Evolutionary conservation across 2,329 filamentous ascomycete species (phyloP).

Genomic region (Claviceps quebecensis): DNA sequence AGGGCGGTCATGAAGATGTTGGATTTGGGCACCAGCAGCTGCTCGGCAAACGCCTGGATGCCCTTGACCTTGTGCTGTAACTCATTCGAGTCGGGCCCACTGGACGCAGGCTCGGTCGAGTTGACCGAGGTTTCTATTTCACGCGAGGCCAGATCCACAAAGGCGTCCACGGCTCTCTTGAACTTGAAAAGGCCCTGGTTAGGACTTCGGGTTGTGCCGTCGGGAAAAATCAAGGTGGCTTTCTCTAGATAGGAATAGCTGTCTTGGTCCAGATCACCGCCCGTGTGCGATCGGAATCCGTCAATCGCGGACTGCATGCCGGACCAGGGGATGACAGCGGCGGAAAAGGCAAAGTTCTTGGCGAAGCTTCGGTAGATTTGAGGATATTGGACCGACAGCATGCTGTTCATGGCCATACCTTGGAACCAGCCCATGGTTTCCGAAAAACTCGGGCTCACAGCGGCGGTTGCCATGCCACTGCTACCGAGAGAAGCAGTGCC

Average conservation of each 20-base stretch:
- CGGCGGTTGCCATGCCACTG: slow-evolving; percentile 38
- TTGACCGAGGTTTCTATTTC: slow-evolving; percentile 33
- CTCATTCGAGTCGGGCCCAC: slow-evolving; percentile 11
- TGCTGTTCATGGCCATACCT: slow-evolving; percentile 86
- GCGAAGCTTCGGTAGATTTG: slow-evolving; percentile 77
- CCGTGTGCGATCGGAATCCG: slow-evolving; percentile 63
- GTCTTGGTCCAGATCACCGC: slow-evolving; percentile 73
- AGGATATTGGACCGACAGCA: slow-evolving; percentile 85
- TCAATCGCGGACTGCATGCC: slow-evolving; percentile 72
- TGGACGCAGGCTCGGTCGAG: slow-evolving; percentile 13
- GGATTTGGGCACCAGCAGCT: slow-evolving; percentile 69
- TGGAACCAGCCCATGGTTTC: slow-evolving; percentile 87
- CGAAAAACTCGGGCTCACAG: slow-evolving; percentile 68
- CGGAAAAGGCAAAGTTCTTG: slow-evolving; percentile 88
- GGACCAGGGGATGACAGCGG: slow-evolving; percentile 72
- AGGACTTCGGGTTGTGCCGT: slow-evolving; percentile 36
- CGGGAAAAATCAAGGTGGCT: slow-evolving; percentile 56
- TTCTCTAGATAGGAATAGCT: slow-evolving; percentile 64
- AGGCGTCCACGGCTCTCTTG: slow-evolving; percentile 39
- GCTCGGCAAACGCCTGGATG: slow-evolving; percentile 70
- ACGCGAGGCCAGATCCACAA: slow-evolving; percentile 39
- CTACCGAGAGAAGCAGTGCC: slow-evolving; percentile 36
- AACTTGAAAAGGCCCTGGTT: slow-evolving; percentile 26
- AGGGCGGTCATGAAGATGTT: slow-evolving; percentile 96
- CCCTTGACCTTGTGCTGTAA: slow-evolving; percentile 48